Evolutionary conservation across 2,329 filamentous ascomycete genomes (phyloP), one percentile per base, ranked within the genome.

Genomic region (Myriosclerotinia scirpicola): DNA sequence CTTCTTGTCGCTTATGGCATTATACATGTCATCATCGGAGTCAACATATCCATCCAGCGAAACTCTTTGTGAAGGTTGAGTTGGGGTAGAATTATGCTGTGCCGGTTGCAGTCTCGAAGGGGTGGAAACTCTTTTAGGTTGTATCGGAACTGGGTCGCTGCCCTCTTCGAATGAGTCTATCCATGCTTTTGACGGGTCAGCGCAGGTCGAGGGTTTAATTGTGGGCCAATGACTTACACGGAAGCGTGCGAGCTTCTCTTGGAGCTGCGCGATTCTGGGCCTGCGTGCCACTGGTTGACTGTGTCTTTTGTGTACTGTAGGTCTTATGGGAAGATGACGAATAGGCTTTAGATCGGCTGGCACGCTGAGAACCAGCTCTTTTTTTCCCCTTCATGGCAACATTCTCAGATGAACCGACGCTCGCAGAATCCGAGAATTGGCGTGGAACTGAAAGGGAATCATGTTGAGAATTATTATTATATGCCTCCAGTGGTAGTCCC

Each of bases 21-120:
- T 44, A 14, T 68, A 67, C 2, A 54, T 52, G 48, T 73, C 73
- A 12, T 75, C 73, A 50, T 74, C 71, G 14, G 48, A 54, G 52
- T 77, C 74, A 36, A 77, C 65, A 65, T 70, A 77, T 52, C 76
- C 76, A 69, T 77, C 76, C 30, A 71, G 67, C 3, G 75, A 77
- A 26, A 73, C 61, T 68, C 75, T 69, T 44, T 72, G 67, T 8
- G 69, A 38, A 5, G 69, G 65, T 22, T 68, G 67, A 30, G 71
- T 53, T 53, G 73, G 68, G 3, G 67, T 62, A 63, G 71, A 69
- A 46, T 73, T 70, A 66, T 76, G 75, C 44, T 75, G 71, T 26
- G 75, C 70, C 42, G 71, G 60, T 67, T 76, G 74, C 8, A 73
- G 69, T 64, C 68, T 70, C 48, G 67, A 64, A 8, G 73, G 73